Base-by-base conservation (phyloP, 2,329 filamentous ascomycete genomes). In the Exophiala bonariae region DNA sequence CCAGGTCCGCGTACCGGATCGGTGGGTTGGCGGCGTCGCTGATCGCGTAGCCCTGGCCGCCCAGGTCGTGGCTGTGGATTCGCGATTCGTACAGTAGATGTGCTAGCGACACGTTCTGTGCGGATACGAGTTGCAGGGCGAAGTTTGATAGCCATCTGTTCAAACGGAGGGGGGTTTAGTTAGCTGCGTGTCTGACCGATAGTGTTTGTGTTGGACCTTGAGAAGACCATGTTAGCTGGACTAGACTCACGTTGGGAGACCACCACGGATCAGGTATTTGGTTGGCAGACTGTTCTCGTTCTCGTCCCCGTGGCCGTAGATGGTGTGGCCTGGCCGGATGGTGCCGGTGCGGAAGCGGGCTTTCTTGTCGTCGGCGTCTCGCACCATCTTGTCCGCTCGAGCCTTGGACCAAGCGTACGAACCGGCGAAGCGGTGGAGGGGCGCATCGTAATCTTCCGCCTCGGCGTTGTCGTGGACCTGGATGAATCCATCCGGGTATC, bases 51-150 rank as follows among this genome's bases (percentile, higher is more conserved):
- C 77, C 68, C 28, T 73, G 67, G 20, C 76, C 77, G 34, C 66
- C 65, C 13, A 63, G 62, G 34, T 68, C 53, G 14, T 65, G 62
- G 18, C 68, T 63, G 22, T 77, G 54, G 1, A 82, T 68, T 4
- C 74, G 74, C 14, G 71, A 69, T 60, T 81, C 78, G 60, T 77
- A 76, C 18, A 72, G 65, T 3, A 81, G 65, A 54, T 82, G 78
- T 3, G 72, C 77, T 14, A 80, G 63, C 8, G 77, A 75, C 49
- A 78, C 74, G 60, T 82, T 80, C 44, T 73, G 70, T 3, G 67
- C 69, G 50, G 73, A 67, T 37, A 77, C 72, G 56, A 74, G 77
- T 60, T 72, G 75, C 57, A 80, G 76, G 19, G 77, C 64, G 20
- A 74, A 63, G 13, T 70, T 66, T 4, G 61, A 57, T 19, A 71